A percentile compares a stretch with the other conserved stretches of the same genome.
These are phyloP conservation scores for Podaxis sp. DNA, from an alignment of 768 basidiomycete genomes.

Conservation along the genomic window DNA sequence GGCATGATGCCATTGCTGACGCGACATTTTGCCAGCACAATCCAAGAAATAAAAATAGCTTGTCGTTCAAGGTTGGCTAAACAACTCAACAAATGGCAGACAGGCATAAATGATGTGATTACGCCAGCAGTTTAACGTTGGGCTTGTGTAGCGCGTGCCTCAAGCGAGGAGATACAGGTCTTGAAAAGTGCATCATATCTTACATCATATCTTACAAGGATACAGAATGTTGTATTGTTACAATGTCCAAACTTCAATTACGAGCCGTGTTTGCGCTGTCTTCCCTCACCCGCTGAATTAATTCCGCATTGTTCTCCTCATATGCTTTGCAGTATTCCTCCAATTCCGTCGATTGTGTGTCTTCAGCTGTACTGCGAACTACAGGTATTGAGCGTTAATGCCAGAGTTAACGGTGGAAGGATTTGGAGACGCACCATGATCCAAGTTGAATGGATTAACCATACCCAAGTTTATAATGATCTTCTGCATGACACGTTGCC, in stretches of 20 bases:
- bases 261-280: background rate
- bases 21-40: background rate
- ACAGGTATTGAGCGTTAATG: background rate
- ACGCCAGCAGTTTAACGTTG: too few species aligned
- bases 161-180: too few species aligned
- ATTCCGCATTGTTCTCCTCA: slow-evolving; percentile 22
- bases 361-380: slow-evolving; percentile 25
- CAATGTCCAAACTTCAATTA: background rate
- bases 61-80: too few species aligned
- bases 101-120: background rate
- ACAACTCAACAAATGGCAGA: background rate
- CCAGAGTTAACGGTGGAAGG: background rate
- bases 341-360: slow-evolving; percentile 20
- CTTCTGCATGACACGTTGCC: background rate
- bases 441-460: background rate
- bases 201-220: background rate
- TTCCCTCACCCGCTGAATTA: background rate
- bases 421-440: background rate
- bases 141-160: too few species aligned
- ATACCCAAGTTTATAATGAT: background rate
- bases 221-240: background rate
- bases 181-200: background rate
- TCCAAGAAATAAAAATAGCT: background rate
- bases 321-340: slow-evolving; percentile 26
- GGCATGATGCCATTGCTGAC: background rate